Percentiles rank a stretch among this genome's conserved stretches.
These are phyloP conservation scores for Neurospora sp. DNA, from an alignment of 495 filamentous ascomycete species.

Conservation along the genomic window DNA sequence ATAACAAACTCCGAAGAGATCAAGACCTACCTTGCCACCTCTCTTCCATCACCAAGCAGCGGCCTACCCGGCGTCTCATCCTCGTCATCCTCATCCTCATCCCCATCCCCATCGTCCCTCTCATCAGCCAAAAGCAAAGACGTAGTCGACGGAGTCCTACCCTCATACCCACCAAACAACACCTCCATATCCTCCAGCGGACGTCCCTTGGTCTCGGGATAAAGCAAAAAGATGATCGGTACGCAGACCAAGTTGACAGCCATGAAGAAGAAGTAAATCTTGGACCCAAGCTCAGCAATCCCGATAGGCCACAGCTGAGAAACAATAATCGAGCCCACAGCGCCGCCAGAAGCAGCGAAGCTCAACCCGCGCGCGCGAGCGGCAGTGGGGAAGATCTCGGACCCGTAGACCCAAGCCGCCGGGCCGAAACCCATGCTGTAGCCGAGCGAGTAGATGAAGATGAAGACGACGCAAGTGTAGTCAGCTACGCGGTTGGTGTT, in stretches of 20 bases:
- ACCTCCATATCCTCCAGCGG: slow-evolving; percentile 44
- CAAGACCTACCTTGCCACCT: neutral
- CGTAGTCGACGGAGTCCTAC: neutral
- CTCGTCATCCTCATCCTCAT: neutral
- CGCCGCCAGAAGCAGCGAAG: slow-evolving; percentile 38
- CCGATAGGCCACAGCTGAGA: slow-evolving; percentile 45
- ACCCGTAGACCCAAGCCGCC: slow-evolving; percentile 48
- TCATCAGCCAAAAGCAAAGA: neutral
- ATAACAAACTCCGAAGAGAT: neutral
- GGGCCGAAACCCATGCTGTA: slow-evolving; percentile 49
- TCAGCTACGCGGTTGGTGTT: slow-evolving; percentile 41
- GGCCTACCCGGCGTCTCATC: neutral
- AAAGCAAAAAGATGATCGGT: slow-evolving; percentile 37
- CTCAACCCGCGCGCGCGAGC: slow-evolving; percentile 42
- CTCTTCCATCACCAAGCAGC: neutral
- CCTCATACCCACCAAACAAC: slow-evolving; percentile 26
- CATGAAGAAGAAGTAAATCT: slow-evolving; percentile 52
- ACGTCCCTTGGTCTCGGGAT: slow-evolving; percentile 45
- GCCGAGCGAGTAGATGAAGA: slow-evolving; percentile 48
- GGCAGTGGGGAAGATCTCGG: slow-evolving; percentile 47
- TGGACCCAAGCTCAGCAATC: slow-evolving; percentile 41
- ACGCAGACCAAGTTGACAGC: slow-evolving; percentile 41
- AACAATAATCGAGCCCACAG: slow-evolving; percentile 41
- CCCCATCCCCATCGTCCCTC: neutral
- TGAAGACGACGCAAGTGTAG: slow-evolving; percentile 43